Conservation (phyloP, 2,329 filamentous ascomycete genomes). For the Dactylonectria estremocensis region DNA sequence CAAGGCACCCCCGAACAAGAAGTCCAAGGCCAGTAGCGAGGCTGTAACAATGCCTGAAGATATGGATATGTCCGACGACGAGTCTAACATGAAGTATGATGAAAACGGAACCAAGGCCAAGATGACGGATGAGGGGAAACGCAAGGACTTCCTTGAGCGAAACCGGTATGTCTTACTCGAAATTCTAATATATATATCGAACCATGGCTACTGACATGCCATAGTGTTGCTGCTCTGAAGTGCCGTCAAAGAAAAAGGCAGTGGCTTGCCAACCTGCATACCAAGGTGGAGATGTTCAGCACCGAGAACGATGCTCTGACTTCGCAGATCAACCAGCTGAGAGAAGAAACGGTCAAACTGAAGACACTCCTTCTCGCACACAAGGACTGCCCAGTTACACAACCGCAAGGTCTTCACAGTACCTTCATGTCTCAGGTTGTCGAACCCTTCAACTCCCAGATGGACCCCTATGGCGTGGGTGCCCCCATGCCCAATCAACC, state of each 20-base stretch:
- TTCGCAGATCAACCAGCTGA: constrained; percentile 84
- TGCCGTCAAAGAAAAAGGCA: constrained; percentile 99
- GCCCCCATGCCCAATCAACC: too few relatives aligned
- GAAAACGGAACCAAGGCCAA: constrained; percentile 46
- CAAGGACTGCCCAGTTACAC: too few relatives aligned
- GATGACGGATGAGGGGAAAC: constrained; percentile 87
- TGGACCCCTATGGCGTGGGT: too few relatives aligned
- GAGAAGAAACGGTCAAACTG: constrained; percentile 94
- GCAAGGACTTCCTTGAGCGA: constrained; percentile 96
- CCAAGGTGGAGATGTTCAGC: constrained; percentile 93
- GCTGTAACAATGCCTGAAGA: constrained; percentile 58
- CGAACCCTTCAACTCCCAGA: too few relatives aligned
- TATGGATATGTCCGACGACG: constrained; percentile 66
- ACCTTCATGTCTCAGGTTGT: too few relatives aligned
- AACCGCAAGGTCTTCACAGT: too few relatives aligned
- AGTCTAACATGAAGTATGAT: constrained; percentile 55
- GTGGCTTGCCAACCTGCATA: constrained; percentile 94
- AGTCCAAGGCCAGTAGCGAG: constrained; percentile 67
- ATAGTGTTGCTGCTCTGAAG: constrained; percentile 93
- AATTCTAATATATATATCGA: neutral
- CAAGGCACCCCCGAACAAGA: constrained; percentile 79
- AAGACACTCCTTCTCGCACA: too few relatives aligned
- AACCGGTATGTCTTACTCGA: constrained; percentile 80
- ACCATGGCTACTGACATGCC: constrained; percentile 21
- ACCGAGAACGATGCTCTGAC: constrained; percentile 92